Evolutionary conservation across 208 protist species (phyloP).

Genomic region (Leishmania gerbilli): DNA sequence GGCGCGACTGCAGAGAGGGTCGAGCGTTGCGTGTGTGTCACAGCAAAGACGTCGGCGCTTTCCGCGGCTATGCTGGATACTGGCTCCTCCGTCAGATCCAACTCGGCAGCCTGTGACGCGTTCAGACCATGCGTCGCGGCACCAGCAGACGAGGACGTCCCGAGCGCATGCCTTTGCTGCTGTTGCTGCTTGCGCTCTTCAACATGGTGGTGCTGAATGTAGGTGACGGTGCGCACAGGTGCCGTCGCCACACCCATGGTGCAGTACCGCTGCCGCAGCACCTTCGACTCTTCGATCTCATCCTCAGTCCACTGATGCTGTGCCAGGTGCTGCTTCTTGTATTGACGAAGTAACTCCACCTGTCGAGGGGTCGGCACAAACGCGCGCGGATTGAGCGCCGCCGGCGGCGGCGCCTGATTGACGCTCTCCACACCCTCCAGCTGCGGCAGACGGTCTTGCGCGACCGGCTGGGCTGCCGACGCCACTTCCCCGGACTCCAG

Average conservation of each 20-base stretch:
- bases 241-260: slow-evolving; percentile 35
- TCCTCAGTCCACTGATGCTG: slow-evolving; percentile 51
- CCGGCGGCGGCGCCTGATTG: background rate
- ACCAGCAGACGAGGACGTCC: background rate
- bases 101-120: slow-evolving; percentile 3
- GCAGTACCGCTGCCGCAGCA: slow-evolving; percentile 39
- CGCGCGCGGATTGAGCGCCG: slow-evolving; percentile 22
- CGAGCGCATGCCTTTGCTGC: background rate
- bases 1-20: background rate
- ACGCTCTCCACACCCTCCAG: background rate
- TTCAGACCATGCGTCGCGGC: background rate
- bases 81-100: slow-evolving; percentile 10
- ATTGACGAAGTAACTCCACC: slow-evolving; percentile 41
- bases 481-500: background rate
- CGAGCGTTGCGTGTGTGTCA: slow-evolving; percentile 20
- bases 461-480: background rate
- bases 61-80: background rate
- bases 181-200: slow-evolving; percentile 20
- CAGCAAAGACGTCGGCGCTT: background rate
- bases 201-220: slow-evolving; percentile 26
- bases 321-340: slow-evolving; percentile 42
- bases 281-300: slow-evolving; percentile 47
- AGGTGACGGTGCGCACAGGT: slow-evolving; percentile 36
- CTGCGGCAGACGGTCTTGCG: background rate
- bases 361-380: slow-evolving; percentile 55